phyloP scores from a whole-genome alignment of 2,329 filamentous ascomycete species.

The Lachnellula suecica region DNA sequence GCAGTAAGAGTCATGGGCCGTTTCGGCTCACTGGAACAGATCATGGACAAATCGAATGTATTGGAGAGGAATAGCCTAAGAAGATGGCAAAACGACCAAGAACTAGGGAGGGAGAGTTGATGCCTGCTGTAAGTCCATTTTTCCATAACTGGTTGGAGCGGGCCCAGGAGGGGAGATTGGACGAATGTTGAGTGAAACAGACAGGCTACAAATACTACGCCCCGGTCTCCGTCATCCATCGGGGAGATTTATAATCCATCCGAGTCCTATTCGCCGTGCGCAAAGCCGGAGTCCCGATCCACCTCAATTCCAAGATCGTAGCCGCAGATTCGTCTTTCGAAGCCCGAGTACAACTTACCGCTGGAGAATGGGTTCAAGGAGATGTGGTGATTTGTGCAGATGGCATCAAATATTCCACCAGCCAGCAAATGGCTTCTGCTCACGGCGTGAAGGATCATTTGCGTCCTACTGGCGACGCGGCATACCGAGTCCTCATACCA shows the following conservation, averaged over 20 bases:
- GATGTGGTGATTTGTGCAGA: slow-evolving; percentile 54
- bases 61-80: slow-evolving; percentile 26
- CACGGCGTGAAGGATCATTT: slow-evolving; percentile 32
- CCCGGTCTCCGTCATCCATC: slow-evolving; percentile 5
- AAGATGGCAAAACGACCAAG: too few relatives aligned
- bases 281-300: too few relatives aligned
- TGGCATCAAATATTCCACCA: slow-evolving; percentile 50
- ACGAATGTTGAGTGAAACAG: too few relatives aligned
- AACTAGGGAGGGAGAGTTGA: too few relatives aligned
- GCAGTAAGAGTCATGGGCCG: slow-evolving; percentile 12
- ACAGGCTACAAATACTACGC: slow-evolving; percentile 2
- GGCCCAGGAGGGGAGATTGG: too few relatives aligned
- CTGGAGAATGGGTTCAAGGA: slow-evolving; percentile 33
- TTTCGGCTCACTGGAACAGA: slow-evolving; percentile 1
- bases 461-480: slow-evolving; percentile 50
- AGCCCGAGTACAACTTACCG: not conserved
- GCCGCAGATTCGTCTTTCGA: too few relatives aligned
- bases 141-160: too few relatives aligned
- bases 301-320: too few relatives aligned
- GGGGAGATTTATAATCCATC: slow-evolving; percentile 1
- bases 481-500: slow-evolving; percentile 54
- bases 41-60: slow-evolving; percentile 27
- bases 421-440: slow-evolving; percentile 39
- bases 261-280: too few relatives aligned
- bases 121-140: too few relatives aligned